phyloP scores from a whole-genome alignment of 1,139 yeast genomes.

The Blastobotrys buckinghamii region DNA sequence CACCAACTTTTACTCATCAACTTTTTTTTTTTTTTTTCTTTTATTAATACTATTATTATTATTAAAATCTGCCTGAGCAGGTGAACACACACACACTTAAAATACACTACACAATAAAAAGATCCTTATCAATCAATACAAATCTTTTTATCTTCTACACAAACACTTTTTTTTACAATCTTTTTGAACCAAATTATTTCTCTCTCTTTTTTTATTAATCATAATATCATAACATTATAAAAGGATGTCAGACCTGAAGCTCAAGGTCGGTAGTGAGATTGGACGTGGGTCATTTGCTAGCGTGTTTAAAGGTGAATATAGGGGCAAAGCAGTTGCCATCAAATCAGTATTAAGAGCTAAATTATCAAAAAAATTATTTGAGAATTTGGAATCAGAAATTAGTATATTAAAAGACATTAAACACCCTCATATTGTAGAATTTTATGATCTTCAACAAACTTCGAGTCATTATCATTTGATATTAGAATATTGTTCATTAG shows the following conservation, averaged over 20 bases:
- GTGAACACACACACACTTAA: too few relatives aligned
- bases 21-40: too few relatives aligned
- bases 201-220: background rate
- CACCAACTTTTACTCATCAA: too few relatives aligned
- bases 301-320: constrained; percentile 67
- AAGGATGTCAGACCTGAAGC: background rate
- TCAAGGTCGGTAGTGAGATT: constrained; percentile 58
- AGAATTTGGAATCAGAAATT: constrained; percentile 87
- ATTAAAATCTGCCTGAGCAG: too few relatives aligned
- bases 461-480: constrained; percentile 75
- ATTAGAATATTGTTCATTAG: constrained; percentile 97
- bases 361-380: constrained; percentile 78
- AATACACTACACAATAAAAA: too few relatives aligned
- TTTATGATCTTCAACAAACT: constrained; percentile 78
- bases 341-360: constrained; percentile 82
- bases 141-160: background rate
- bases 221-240: background rate
- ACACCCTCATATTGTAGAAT: constrained; percentile 88
- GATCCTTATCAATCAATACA: background rate
- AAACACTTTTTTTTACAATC: background rate
- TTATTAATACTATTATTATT: too few relatives aligned
- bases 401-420: constrained; percentile 76
- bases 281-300: constrained; percentile 96
- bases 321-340: constrained; percentile 68
- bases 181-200: background rate